Base-by-base conservation (phyloP, 192 early-diverging fungal genomes). In the Linnemannia elongata region DNA sequence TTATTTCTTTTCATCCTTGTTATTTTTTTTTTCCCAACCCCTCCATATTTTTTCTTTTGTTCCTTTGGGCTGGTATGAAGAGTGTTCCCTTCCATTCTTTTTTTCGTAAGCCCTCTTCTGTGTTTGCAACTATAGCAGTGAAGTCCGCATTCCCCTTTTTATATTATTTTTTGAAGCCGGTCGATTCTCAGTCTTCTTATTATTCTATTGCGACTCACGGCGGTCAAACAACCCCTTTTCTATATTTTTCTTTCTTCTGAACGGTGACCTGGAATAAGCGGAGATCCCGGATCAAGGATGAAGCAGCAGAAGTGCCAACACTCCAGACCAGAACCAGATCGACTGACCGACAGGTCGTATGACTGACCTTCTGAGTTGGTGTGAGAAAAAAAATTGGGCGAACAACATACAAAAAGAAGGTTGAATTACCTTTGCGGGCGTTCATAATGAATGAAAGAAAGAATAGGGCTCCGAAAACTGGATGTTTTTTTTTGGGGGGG, bases 151-250 rank as follows among this genome's bases (percentile, higher is more conserved):
- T 20, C 18, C 60, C 30, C 30, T 30, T 33, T 33, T 66, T 27
- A n/a, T 60, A 8, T 66, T 66, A 66, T 66, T 35, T 66, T 33
- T 66, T 1, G 60, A 15, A 13, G 60, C 60, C 60, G 30, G 30
- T 66, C 60, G 60, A 66, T 66, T 66, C 10, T 66, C 60, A 66
- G 30, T 66, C 60, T 66, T 33, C 60, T 66, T 66, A 13, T 33
- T 66, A 10, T 66, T 66, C 27, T 66, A 66, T 33, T 66, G 49
- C 35, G 60, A 66, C 35, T 66, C 60, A 66, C 30, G 60, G 30
- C 60, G 13, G 30, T 30, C 60, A 15, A 66, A 27, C n/a, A 5
- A 33, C 30, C 27, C 60, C 12, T 66, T 63, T 27, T 57, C 55
- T 57, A 3, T 57, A n/a, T 60, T n/a, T 33, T 66, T 12, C 35